Conservation (phyloP, 495 filamentous ascomycete species). For the Penicillium maclennaniae region DNA sequence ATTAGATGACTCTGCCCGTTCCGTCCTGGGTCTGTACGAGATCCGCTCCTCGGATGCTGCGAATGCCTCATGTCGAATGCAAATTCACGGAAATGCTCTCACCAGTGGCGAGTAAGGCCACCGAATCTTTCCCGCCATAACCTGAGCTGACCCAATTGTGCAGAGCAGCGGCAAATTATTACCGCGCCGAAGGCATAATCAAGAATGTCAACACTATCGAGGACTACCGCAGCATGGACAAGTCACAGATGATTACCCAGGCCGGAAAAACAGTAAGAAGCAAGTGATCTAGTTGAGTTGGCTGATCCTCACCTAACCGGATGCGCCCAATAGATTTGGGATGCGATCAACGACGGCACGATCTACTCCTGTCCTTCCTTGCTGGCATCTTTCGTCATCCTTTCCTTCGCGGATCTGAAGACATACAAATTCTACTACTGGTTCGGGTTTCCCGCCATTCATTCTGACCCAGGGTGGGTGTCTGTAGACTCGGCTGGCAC, state of each 20-base stretch:
- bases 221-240: slow-evolving; percentile 78
- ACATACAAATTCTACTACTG: slow-evolving; percentile 93
- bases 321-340: slow-evolving; percentile 69
- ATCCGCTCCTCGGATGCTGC: slow-evolving; percentile 64
- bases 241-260: slow-evolving; percentile 64
- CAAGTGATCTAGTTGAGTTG: not conserved
- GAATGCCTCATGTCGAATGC: slow-evolving; percentile 74
- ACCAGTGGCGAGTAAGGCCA: slow-evolving; percentile 70
- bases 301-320: not conserved
- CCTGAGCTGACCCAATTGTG: slow-evolving; percentile 9
- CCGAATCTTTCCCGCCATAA: not conserved
- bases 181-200: slow-evolving; percentile 87
- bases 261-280: slow-evolving; percentile 67
- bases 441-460: slow-evolving; percentile 91
- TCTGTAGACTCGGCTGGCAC: slow-evolving; percentile 18
- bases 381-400: slow-evolving; percentile 77
- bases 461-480: slow-evolving; percentile 81
- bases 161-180: slow-evolving; percentile 68
- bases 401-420: slow-evolving; percentile 96
- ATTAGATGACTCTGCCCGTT: slow-evolving; percentile 85
- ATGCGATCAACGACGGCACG: slow-evolving; percentile 91
- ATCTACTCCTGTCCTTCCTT: slow-evolving; percentile 93
- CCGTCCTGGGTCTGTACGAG: slow-evolving; percentile 85
- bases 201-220: slow-evolving; percentile 96
- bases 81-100: slow-evolving; percentile 81